Base-by-base conservation (phyloP, 805 yeast genomes). In the Metschnikowia reukaufii region DNA sequence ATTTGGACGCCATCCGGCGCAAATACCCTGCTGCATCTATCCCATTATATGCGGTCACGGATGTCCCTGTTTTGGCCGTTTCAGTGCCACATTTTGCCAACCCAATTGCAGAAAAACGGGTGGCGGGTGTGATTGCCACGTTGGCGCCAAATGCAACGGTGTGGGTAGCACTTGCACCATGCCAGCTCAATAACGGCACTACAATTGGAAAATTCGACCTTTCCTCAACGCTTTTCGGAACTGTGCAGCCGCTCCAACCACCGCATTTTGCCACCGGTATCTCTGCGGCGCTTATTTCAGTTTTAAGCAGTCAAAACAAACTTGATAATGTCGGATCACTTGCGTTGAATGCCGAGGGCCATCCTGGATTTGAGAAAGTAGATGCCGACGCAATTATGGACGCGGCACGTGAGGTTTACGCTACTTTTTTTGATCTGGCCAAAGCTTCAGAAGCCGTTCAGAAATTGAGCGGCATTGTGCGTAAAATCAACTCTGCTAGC, bases 191-290 rank as follows among this genome's bases (percentile, higher is more conserved):
- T 49, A 65, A 70, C 47, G 58, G 57, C 39, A 60, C 58, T 35
- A 52, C 68, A 3, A 32, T 68, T 40, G 57, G 58, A 50, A 57
- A 59, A 49, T 45, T 65, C 6, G 57, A 55, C 19, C 44, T 56
- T 16, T 51, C 53, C 8, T 32, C 54, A 7, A 34, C 36, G 15
- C 41, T 41, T 9, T 50, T 52, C 29, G 32, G 49, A 19, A 36
- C 42, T 6, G 56, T 51, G 44, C 73, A 62, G 19, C 52, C 55
- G 8, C 62, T 84, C 44, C 65, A 60, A 17, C 87, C 88, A 1
- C 89, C 88, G 0, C 84, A 79, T 60, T 77, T 77, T 44, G 63
- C 83, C 21, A 78, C 86, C 0, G 87, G 86, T 0, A 72, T 79
- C 19, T 55, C 75, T 7, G 87, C 81, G n/a, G 68, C 78, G 0